Evolutionary conservation across 331 rosid genomes (phyloP).

Genomic region (Cydonia oblonga): DNA sequence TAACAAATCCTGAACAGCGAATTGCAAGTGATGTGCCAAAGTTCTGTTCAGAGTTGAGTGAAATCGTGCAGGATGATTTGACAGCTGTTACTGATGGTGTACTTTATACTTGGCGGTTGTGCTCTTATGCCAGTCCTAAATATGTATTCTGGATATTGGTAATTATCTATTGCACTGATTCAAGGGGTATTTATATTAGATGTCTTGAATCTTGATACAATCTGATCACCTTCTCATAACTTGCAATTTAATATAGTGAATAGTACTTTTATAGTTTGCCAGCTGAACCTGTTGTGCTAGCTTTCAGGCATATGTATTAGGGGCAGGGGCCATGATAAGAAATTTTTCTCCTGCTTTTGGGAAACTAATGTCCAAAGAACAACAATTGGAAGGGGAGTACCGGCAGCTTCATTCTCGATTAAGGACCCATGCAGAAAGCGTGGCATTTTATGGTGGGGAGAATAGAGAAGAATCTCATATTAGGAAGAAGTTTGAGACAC

Average conservation of each 20-base stretch:
- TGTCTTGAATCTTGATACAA: neutral
- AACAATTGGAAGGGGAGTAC: conserved; percentile 96
- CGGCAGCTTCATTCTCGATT: conserved; percentile 91
- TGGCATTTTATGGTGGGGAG: conserved; percentile 96
- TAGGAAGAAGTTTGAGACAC: conserved; percentile 59
- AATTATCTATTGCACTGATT: conserved; percentile 23
- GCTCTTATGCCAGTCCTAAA: conserved; percentile 99
- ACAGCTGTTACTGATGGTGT: conserved; percentile 86
- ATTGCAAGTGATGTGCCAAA: conserved; percentile 91
- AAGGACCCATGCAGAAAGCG: conserved; percentile 92
- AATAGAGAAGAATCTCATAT: conserved; percentile 80
- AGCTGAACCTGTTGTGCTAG: conserved; percentile 18
- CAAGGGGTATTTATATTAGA: neutral
- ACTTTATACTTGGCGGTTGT: conserved; percentile 87
- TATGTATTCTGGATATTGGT: conserved; percentile 96
- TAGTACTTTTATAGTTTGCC: conserved; percentile 6
- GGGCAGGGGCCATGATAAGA: conserved; percentile 75
- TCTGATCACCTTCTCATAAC: neutral
- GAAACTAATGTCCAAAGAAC: conserved; percentile 80
- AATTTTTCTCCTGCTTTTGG: conserved; percentile 96
- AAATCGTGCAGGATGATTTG: conserved; percentile 92
- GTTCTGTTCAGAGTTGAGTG: conserved; percentile 96
- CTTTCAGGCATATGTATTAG: conserved; percentile 81
- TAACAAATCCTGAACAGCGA: conserved; percentile 86
- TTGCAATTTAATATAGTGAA: conserved; percentile 10